Evolutionary conservation across 129 eudicot genomes (phyloP), one percentile per base, ranked within the genome.

Genomic region (Chrysanthemum makinoi): DNA sequence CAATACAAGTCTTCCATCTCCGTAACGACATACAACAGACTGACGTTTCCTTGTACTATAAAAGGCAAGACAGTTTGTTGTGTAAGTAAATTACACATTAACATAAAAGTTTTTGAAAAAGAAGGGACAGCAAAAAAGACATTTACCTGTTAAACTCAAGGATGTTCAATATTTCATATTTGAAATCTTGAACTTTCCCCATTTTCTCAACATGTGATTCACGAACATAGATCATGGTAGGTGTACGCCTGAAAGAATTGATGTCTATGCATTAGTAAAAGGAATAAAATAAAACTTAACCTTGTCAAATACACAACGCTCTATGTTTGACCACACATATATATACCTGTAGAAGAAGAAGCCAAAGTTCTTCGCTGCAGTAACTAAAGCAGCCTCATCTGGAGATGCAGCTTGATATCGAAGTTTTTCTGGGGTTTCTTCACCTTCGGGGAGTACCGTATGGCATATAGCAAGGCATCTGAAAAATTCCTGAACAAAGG

Each of bases 401-500:
- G 99, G 99, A 19, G 99, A 94, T 76, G 99, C 97, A 69, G 99
- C 99, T 86, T 94, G 99, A 83, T 94, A 94, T 54, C 78, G 82
- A 52, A 94, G 89, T 79, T 76, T 94, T 75, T 94, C 99, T 7
- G 97, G 99, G 67, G 97, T 20, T 76, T 94, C 99, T 19, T 94
- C 97, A 75, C 99, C 99, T 85, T 94, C 99, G 56, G 99, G 99
- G 77, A 94, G 99, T 80, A 94, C 99, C 53, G 99, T 94, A 65
- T 94, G 99, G 79, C 99, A 94, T 80, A 94, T 94, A n/a, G 99
- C 99, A 60, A 94, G 97, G 83, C 97, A 94, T 80, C 97, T 94
- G 79, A 94, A 94, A 80, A 94, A 94, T 77, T 94, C 99, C 99
- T 94, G 78, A 17, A 81, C 54, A 73, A 80, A 58, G n/a, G 30